Evolutionary conservation across 2,329 filamentous ascomycete species (phyloP).

Genomic region (Phialocephala subalpina): DNA sequence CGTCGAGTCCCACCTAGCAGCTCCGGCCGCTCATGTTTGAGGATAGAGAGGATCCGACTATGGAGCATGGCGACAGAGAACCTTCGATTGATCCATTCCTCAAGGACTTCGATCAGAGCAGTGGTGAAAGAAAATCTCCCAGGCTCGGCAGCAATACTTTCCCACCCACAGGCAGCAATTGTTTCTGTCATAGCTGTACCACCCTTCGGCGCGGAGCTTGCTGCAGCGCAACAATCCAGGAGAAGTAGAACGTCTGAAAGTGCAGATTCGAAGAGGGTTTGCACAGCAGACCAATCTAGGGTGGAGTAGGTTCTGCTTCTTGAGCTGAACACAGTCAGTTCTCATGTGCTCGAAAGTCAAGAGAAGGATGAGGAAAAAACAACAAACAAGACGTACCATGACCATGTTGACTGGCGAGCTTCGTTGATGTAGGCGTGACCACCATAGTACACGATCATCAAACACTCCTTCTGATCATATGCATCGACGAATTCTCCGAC

Average conservation of each 20-base stretch:
- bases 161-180: constrained; percentile 32
- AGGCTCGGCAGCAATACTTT: constrained; percentile 27
- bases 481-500: constrained; percentile 21
- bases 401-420: constrained; percentile 24
- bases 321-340: not conserved
- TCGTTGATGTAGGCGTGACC: constrained; percentile 25
- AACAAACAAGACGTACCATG: not conserved
- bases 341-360: not conserved
- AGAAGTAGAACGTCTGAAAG: constrained; percentile 10
- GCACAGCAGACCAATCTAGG: constrained; percentile 10
- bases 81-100: constrained; percentile 31
- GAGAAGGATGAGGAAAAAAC: not conserved
- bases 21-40: constrained; percentile 20
- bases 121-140: constrained; percentile 32
- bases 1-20: constrained; percentile 1
- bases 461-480: constrained; percentile 20
- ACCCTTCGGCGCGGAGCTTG: constrained; percentile 6
- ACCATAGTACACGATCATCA: constrained; percentile 29
- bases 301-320: constrained; percentile 8
- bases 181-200: constrained; percentile 21
- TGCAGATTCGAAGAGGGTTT: constrained; percentile 11
- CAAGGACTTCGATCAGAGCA: constrained; percentile 32
- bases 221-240: constrained; percentile 16
- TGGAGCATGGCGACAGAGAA: constrained; percentile 38
- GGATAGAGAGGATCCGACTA: constrained; percentile 31